A percentile compares a stretch with the other conserved stretches of the same genome.
These are phyloP conservation scores for Tillandsia leiboldiana DNA, from an alignment of 176 grass and related monocot species.

Conservation along the genomic window DNA sequence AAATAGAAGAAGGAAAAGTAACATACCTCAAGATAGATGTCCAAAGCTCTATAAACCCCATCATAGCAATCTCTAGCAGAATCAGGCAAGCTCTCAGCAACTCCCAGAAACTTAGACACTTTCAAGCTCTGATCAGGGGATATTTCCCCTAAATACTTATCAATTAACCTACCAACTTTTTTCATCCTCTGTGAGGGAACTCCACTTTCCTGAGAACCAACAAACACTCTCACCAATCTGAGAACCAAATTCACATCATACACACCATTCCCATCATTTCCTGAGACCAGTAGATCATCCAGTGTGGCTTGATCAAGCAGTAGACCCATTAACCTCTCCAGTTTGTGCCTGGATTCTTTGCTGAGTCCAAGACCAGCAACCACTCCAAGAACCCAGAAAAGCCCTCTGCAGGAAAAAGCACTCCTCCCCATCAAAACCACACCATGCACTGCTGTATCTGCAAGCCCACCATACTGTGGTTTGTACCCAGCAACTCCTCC, in stretches of 20 bases:
- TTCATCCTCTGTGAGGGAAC: constrained; percentile 47
- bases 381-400: constrained; percentile 65
- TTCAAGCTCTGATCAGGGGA: constrained; percentile 74
- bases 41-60: constrained; percentile 80
- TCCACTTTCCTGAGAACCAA: constrained; percentile 33
- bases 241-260: constrained; percentile 89
- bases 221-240: constrained; percentile 69
- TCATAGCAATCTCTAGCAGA: constrained; percentile 80
- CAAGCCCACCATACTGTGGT: constrained; percentile 30
- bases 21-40: constrained; percentile 88
- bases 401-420: constrained; percentile 75
- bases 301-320: constrained; percentile 83
- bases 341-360: constrained; percentile 58
- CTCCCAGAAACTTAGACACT: constrained; percentile 67
- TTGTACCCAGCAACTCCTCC: not conserved
- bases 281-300: constrained; percentile 77
- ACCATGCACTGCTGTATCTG: constrained; percentile 86
- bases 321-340: constrained; percentile 70
- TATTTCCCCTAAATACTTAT: constrained; percentile 92
- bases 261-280: constrained; percentile 34
- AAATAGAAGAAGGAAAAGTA: not conserved
- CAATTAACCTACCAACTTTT: constrained; percentile 68
- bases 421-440: constrained; percentile 48
- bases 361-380: constrained; percentile 55
- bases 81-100: constrained; percentile 81